Evolutionary conservation across 2,329 filamentous ascomycete species (phyloP).

Genomic region (Cladosporium sphaerospermum): DNA sequence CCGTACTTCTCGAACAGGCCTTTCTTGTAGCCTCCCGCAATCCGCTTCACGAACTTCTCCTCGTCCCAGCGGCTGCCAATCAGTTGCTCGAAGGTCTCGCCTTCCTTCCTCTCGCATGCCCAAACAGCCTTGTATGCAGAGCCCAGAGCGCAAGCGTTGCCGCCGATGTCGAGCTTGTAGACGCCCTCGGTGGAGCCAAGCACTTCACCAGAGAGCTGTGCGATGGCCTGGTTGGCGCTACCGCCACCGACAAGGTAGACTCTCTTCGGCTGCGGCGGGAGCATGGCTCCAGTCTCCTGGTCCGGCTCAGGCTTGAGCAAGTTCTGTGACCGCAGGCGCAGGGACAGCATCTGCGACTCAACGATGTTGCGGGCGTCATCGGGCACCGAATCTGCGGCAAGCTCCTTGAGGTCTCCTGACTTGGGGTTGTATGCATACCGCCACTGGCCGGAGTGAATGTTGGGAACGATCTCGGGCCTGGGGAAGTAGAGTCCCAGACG

Average conservation of each 20-base stretch:
- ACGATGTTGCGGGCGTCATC: conserved; percentile 78
- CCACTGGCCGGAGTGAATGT: conserved; percentile 80
- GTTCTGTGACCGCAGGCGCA: conserved; percentile 74
- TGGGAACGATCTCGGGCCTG: conserved; percentile 91
- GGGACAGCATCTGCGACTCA: conserved; percentile 89
- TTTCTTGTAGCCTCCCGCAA: conserved; percentile 72
- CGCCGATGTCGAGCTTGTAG: conserved; percentile 87
- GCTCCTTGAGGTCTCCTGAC: conserved; percentile 40
- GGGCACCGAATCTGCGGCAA: conserved; percentile 41
- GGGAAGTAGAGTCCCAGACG: conserved; percentile 93
- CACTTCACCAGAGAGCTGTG: conserved; percentile 76
- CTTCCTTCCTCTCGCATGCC: conserved; percentile 63
- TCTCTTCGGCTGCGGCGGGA: conserved; percentile 78
- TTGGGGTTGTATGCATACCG: conserved; percentile 59
- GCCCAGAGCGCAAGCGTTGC: conserved; percentile 89
- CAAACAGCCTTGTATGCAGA: conserved; percentile 95
- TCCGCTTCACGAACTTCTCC: conserved; percentile 71
- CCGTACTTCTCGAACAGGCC: conserved; percentile 74
- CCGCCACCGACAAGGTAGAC: conserved; percentile 95
- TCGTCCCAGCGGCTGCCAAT: conserved; percentile 82
- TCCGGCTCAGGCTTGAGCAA: conserved; percentile 51
- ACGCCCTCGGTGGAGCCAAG: conserved; percentile 85
- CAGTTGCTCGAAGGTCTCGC: conserved; percentile 73
- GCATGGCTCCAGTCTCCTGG: conserved; percentile 41
- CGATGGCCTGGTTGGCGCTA: conserved; percentile 82